phyloP scores from a whole-genome alignment of 108 stramenopile genomes.

The Pseudonitzschia multiseries region DNA sequence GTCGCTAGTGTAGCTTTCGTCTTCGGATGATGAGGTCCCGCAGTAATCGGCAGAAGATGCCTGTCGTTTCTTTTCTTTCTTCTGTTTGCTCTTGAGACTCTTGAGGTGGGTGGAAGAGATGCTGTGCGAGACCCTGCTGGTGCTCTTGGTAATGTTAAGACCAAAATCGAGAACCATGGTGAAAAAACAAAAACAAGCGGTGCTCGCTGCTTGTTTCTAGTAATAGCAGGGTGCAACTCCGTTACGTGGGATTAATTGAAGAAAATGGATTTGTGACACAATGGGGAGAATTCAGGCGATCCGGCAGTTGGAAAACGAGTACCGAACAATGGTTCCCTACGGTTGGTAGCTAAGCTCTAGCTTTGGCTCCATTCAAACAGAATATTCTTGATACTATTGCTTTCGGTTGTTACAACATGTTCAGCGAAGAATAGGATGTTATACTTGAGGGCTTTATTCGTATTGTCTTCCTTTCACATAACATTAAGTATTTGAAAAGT shows the following conservation, averaged over 20 bases:
- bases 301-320: too few species aligned
- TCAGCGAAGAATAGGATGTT: background rate
- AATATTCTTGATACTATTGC: too few species aligned
- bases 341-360: too few species aligned
- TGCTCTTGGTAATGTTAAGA: background rate
- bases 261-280: too few species aligned
- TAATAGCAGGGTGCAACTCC: background rate
- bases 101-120: background rate
- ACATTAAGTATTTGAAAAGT: background rate
- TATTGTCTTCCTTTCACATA: background rate
- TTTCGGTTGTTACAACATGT: too few species aligned
- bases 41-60: background rate
- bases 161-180: constrained; percentile 5
- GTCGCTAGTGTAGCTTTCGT: background rate
- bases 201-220: background rate
- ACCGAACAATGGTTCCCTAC: too few species aligned
- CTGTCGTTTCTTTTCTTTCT: background rate
- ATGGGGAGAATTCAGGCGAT: too few species aligned
- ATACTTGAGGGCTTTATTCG: background rate
- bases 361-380: too few species aligned
- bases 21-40: background rate
- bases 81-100: background rate
- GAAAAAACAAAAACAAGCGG: background rate
- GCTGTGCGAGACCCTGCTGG: background rate
- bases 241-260: too few species aligned